Evolutionary conservation across 495 filamentous ascomycete genomes (phyloP).

Genomic region (Penicillium paxilli): DNA sequence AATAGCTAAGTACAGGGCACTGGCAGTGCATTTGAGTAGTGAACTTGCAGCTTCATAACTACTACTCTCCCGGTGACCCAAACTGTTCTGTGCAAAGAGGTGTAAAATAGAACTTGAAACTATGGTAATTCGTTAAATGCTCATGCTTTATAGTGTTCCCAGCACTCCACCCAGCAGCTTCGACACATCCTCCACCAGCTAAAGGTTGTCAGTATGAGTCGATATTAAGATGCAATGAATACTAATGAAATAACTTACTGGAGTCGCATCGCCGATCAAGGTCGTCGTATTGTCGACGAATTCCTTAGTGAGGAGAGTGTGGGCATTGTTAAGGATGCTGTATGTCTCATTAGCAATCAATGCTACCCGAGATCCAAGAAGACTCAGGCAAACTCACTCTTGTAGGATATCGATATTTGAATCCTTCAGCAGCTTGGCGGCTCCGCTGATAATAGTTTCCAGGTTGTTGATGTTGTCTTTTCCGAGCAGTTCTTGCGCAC

Average conservation of each 20-base stretch:
- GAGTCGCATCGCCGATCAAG: conserved; percentile 51
- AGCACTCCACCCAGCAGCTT: conserved; percentile 34
- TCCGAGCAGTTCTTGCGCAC: conserved; percentile 34
- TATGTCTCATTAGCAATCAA: too few relatives aligned
- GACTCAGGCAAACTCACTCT: too few relatives aligned
- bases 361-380: too few relatives aligned
- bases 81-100: too few relatives aligned
- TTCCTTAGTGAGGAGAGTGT: conserved; percentile 28
- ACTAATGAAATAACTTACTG: conserved; percentile 33
- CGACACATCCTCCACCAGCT: conserved; percentile 36
- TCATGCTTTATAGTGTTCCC: conserved; percentile 18
- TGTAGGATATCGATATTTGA: conserved; percentile 33
- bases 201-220: neutral
- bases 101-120: too few relatives aligned
- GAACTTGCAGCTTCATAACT: too few relatives aligned
- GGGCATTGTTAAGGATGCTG: conserved; percentile 35
- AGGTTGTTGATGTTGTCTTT: conserved; percentile 43
- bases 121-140: too few relatives aligned
- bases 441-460: conserved; percentile 36
- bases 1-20: neutral
- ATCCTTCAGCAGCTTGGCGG: conserved; percentile 29
- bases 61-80: too few relatives aligned
- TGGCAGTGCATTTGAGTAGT: neutral
- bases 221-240: neutral
- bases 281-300: conserved; percentile 49